Evolutionary conservation across 805 yeast species (phyloP).

Genomic region (Lachancea kluyveri): DNA sequence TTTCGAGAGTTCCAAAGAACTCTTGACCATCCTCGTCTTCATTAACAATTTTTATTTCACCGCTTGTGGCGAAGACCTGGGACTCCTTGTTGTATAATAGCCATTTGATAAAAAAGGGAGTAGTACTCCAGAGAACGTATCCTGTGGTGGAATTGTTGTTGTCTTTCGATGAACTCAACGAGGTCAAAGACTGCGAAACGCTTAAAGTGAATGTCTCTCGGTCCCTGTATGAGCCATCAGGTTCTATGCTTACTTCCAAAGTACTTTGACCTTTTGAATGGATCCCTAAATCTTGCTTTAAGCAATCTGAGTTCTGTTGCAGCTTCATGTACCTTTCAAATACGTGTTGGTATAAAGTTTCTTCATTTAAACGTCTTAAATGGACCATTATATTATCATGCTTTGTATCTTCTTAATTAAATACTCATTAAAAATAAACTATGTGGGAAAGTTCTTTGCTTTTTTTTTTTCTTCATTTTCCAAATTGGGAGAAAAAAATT

Average conservation of each 20-base stretch:
- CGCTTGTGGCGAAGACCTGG: slow-evolving; percentile 15
- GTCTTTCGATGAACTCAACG: slow-evolving; percentile 23
- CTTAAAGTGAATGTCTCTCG: slow-evolving; percentile 17
- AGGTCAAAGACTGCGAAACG: slow-evolving; percentile 25
- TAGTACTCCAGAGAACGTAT: slow-evolving; percentile 31
- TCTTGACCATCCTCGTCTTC: slow-evolving; percentile 2
- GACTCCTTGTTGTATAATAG: slow-evolving; percentile 22
- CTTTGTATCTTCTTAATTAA: too few relatives aligned
- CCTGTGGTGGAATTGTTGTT: slow-evolving; percentile 34
- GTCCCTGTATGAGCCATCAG: slow-evolving; percentile 6
- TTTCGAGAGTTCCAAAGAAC: too few relatives aligned
- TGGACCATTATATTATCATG: too few relatives aligned
- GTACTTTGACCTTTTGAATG: slow-evolving; percentile 9
- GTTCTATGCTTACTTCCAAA: slow-evolving; percentile 22
- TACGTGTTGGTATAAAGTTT: slow-evolving; percentile 25
- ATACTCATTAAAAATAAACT: too few relatives aligned
- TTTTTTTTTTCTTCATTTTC: too few relatives aligned
- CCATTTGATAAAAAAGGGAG: slow-evolving; percentile 31
- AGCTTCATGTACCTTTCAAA: slow-evolving; percentile 27
- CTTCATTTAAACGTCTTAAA: slow-evolving; percentile 15
- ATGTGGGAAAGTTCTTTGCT: too few relatives aligned
- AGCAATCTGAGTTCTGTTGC: slow-evolving; percentile 12
- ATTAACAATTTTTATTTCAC: slow-evolving; percentile 5
- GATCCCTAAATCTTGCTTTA: slow-evolving; percentile 31
- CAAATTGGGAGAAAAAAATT: too few relatives aligned